These are phyloP conservation scores for Iris macrosiphon DNA, from an alignment of 106 monocot species.

Conservation along the genomic window DNA sequence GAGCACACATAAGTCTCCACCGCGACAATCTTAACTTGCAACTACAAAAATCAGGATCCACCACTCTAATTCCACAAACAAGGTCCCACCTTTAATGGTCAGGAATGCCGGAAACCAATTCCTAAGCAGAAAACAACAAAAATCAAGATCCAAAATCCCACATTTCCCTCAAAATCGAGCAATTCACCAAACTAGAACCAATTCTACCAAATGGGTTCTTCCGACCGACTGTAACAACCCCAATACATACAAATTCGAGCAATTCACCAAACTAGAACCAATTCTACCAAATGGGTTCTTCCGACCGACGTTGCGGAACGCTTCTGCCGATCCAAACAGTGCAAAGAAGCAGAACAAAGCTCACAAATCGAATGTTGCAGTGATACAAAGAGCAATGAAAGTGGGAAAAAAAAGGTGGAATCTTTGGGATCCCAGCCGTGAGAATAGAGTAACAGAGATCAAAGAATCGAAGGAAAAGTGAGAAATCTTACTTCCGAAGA, in stretches of 20 bases:
- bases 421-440: conserved; percentile 5
- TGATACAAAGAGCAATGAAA: conserved; percentile 5
- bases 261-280: neutral
- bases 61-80: neutral
- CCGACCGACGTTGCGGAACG: neutral
- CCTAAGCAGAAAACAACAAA: neutral
- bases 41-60: neutral
- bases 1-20: conserved; percentile 19
- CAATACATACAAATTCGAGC: neutral
- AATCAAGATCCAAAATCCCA: neutral
- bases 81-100: neutral
- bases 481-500: too few species aligned
- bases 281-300: neutral
- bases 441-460: conserved; percentile 2
- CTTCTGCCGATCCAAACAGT: neutral
- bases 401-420: conserved; percentile 6
- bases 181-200: neutral
- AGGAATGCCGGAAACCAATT: neutral
- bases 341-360: neutral
- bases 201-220: neutral
- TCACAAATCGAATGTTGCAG: neutral
- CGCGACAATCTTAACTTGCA: neutral
- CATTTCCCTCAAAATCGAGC: neutral
- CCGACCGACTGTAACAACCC: too few species aligned
- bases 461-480: neutral